Conservation (phyloP, 2,329 filamentous ascomycete genomes). For the Diplodia scrobiculata region DNA sequence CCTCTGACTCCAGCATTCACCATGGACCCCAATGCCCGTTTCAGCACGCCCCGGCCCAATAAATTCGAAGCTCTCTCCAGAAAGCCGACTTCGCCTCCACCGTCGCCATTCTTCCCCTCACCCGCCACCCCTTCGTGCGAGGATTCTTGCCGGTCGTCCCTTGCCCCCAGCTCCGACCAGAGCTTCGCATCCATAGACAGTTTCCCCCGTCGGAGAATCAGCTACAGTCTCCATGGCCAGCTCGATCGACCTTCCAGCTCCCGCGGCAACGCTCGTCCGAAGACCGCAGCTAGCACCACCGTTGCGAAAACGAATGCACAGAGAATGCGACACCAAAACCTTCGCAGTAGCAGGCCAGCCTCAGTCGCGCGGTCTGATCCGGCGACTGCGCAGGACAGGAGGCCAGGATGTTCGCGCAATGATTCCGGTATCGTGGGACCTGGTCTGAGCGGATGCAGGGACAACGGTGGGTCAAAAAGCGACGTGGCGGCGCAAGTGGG, state of each 20-base stretch:
- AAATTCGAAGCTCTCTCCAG: slow-evolving; percentile 27
- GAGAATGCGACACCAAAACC: neutral
- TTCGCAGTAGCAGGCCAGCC: neutral
- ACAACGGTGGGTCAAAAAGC: slow-evolving; percentile 3
- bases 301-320: neutral
- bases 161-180: neutral
- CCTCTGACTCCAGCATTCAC: slow-evolving; percentile 59
- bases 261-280: neutral
- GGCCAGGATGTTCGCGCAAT: neutral
- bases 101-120: slow-evolving; percentile 19
- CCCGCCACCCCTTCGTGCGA: slow-evolving; percentile 24
- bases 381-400: neutral
- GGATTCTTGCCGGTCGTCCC: neutral
- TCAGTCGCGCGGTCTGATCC: slow-evolving; percentile 6
- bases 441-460: slow-evolving; percentile 19
- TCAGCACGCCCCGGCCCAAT: slow-evolving; percentile 62
- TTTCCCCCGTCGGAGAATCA: neutral
- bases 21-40: slow-evolving; percentile 74
- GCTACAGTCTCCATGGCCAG: neutral
- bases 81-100: slow-evolving; percentile 15
- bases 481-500: slow-evolving; percentile 14
- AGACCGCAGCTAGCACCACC: neutral
- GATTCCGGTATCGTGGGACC: slow-evolving; percentile 1
- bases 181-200: neutral
- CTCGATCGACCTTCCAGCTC: neutral